Evolutionary conservation across 441 rosid species (phyloP), one percentile per base, ranked within the genome.

Genomic region (Hypseocharis bilobata): DNA sequence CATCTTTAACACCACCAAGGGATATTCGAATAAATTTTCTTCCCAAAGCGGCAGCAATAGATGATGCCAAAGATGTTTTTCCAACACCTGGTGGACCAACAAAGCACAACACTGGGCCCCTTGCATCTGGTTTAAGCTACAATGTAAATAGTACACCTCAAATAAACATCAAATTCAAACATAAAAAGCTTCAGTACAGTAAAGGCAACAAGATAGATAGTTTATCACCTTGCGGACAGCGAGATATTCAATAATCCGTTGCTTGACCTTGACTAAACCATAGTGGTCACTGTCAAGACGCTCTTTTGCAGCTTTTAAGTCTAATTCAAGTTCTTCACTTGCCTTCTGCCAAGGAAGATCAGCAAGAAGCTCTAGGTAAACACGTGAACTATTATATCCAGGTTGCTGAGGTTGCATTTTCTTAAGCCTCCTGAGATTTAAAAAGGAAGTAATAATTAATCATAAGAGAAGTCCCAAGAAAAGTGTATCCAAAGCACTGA

Each of bases 31-130:
- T 65, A 79, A 91, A 94, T 77, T 89, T 89, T 82, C 96, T 85
- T 47, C 97, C 97, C 80, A 93, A 77, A 47, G 99, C 91, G 70
- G 86, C 82, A 62, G 99, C 93, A 76, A 93, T 89, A 13, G 97
- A 93, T 54, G 96, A 87, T 70, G 97, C 99, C 75, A 93, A 77
- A 68, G 99, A 89, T 72, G 99, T 93, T 81, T 93, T 93, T 42
- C 99, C 97, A 75, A 93, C 97, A 72, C 97, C 99, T 63, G 99
- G 99, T 60, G 99, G 97, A 65, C 99, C 99, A 82, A 93, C 97
- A 68, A 91, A 93, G 74, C 99, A 93, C 81, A 93, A 76, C 30
- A 93, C 88, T 20, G 99, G 96, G 65, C 99, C 97, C 75, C 96
- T 81, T 22, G 97, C 97, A 85, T 93, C 97, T 68, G 99, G 99